A percentile compares a stretch with the other conserved stretches of the same genome.
These are phyloP conservation scores for Apiotrichum veenhuisii DNA, from an alignment of 1,284 basidiomycete species.

Conservation along the genomic window DNA sequence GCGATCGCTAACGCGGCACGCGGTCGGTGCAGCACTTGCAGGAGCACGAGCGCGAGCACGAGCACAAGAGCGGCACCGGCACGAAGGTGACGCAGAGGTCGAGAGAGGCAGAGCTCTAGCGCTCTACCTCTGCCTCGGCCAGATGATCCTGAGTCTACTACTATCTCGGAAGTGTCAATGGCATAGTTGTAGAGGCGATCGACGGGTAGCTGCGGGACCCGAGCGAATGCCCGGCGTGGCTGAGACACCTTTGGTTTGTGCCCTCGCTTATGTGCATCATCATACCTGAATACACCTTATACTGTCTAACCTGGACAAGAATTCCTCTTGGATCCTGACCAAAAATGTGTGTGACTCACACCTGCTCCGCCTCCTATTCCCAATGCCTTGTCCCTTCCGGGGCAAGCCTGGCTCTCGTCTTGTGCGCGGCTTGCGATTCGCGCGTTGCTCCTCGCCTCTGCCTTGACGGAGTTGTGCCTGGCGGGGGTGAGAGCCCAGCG, in stretches of 20 bases:
- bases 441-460: too few species aligned
- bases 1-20: neutral
- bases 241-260: constrained; percentile 17
- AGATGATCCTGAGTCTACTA: neutral
- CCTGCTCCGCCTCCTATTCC: too few species aligned
- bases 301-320: neutral
- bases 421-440: too few species aligned
- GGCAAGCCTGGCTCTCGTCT: too few species aligned
- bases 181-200: constrained; percentile 6
- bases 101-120: neutral
- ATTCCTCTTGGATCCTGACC: neutral
- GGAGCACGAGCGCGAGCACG: neutral
- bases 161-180: constrained; percentile 7
- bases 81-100: neutral
- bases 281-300: constrained; percentile 3
- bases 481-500: too few species aligned
- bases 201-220: constrained; percentile 14
- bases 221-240: constrained; percentile 18
- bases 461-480: too few species aligned
- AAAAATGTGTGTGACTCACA: neutral
- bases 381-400: too few species aligned
- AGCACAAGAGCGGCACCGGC: neutral
- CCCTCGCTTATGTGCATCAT: neutral
- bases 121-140: neutral
- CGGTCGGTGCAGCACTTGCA: neutral